Evolutionary conservation across 306 rosid genomes (phyloP), one percentile per base, ranked within the genome.

Genomic region (Cyamopsis tetragonoloba): DNA sequence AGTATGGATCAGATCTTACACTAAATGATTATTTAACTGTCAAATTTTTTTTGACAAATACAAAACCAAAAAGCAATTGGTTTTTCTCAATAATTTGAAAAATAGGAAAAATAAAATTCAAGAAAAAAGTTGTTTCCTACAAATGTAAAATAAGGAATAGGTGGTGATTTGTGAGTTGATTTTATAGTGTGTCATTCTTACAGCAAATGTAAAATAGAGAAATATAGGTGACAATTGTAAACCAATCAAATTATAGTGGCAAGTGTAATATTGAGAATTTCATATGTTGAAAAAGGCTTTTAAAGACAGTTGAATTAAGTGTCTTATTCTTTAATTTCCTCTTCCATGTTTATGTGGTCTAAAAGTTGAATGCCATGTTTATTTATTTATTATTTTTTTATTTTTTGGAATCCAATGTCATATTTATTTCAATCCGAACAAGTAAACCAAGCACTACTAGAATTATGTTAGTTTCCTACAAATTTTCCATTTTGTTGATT

Each of bases 151-250:
- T 73, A 78, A 60, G 60, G 28, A 67, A 73, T 60, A 42, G 58
- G 35, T 41, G 41, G 26, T 5, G 23, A 58, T 28, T 71, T 78
- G 65, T 58, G 34, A 17, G 57, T 49, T 35, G 41, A 48, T 8
- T 22, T 57, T 15, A 22, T 4, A 56, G 11, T 55, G 70, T 59
- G 38, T 11, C 34, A 67, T 66, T 72, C 59, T 54, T 66, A 39
- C 30, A 41, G 27, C 76, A 76, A 72, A 31, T 80, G 85, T 80
- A 75, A 80, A 70, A 75, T 75, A 80, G 66, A 34, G 54, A 56
- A 19, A 65, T 49, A 23, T 23, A 44, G 48, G 62, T 62, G 23
- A 53, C 5, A 68, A 15, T 42, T 77, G 81, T 77, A 71, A 70
- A 22, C 28, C 70, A 64, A 37, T 51, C 34, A 68, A 64, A 37